Conservation (phyloP, 106 monocot species). For the Dendrobium catenatum region DNA sequence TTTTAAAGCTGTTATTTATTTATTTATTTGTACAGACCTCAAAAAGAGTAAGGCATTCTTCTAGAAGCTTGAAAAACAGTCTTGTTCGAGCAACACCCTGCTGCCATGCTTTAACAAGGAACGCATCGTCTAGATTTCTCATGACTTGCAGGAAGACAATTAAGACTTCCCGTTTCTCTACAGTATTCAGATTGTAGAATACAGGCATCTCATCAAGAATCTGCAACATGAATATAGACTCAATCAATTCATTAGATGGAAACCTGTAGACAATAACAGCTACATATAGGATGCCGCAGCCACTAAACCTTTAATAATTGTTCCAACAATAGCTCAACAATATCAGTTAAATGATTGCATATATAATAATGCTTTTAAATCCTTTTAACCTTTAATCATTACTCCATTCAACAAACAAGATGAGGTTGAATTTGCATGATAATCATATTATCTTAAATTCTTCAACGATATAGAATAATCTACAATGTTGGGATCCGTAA, state of each 20-base stretch:
- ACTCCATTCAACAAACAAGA: neutral
- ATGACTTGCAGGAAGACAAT: conserved; percentile 85
- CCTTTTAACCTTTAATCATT: neutral
- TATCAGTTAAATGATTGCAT: neutral
- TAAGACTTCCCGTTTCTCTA: conserved; percentile 94
- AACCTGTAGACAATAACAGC: neutral
- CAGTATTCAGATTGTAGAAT: conserved; percentile 83
- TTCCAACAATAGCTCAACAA: neutral
- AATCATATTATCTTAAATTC: neutral
- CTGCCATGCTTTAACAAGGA: conserved; percentile 96
- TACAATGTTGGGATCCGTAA: neutral
- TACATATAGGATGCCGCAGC: neutral
- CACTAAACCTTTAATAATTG: neutral
- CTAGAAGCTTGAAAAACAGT: conserved; percentile 95
- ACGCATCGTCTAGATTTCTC: conserved; percentile 86
- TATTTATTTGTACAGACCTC: conserved; percentile 46
- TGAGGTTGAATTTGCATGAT: neutral
- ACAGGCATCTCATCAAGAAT: conserved; percentile 99
- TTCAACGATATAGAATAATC: neutral
- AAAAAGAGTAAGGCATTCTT: conserved; percentile 94
- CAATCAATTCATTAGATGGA: neutral
- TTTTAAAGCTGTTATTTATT: neutral
- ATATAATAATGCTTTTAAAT: neutral
- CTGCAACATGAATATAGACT: conserved; percentile 24
- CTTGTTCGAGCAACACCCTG: conserved; percentile 90